Conservation (phyloP, 768 basidiomycete genomes). For the Lactarius pseudohatsudake region DNA sequence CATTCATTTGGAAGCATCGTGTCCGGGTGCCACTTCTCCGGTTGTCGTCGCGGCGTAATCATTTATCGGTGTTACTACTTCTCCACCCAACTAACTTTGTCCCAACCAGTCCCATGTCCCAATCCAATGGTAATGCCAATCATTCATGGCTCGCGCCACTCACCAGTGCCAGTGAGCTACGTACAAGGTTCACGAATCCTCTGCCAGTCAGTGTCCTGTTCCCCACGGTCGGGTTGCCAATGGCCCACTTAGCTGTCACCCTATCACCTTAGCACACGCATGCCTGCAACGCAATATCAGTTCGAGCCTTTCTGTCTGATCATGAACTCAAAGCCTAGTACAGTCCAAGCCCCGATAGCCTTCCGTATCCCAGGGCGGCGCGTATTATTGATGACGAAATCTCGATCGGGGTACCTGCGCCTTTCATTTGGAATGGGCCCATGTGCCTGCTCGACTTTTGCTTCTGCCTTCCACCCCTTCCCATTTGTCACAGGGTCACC, state of each 20-base stretch:
- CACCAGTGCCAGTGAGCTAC: background rate
- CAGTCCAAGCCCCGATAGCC: background rate
- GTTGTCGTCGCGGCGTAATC: background rate
- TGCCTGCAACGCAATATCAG: background rate
- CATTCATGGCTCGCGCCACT: background rate
- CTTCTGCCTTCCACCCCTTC: background rate
- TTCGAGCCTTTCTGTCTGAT: background rate
- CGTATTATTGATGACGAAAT: slow-evolving; percentile 5
- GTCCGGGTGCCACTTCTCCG: background rate
- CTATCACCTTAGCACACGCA: background rate
- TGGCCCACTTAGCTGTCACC: background rate
- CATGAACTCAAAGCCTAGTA: background rate
- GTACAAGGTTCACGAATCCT: background rate
- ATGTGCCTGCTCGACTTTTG: slow-evolving; percentile 6
- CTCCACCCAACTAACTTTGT: background rate
- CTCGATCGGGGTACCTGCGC: slow-evolving; percentile 2
- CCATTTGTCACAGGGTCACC: slow-evolving; percentile 16
- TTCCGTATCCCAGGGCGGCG: background rate
- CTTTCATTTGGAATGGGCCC: background rate
- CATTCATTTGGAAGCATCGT: background rate
- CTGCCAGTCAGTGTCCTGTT: background rate
- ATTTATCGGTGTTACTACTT: background rate
- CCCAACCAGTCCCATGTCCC: background rate
- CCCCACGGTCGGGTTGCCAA: background rate
- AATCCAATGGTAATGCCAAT: background rate